Percentiles rank a stretch among this genome's conserved stretches.
Evolutionary conservation across 2,329 filamentous ascomycete species (phyloP).

Genomic region (Aureobasidium vineae): DNA sequence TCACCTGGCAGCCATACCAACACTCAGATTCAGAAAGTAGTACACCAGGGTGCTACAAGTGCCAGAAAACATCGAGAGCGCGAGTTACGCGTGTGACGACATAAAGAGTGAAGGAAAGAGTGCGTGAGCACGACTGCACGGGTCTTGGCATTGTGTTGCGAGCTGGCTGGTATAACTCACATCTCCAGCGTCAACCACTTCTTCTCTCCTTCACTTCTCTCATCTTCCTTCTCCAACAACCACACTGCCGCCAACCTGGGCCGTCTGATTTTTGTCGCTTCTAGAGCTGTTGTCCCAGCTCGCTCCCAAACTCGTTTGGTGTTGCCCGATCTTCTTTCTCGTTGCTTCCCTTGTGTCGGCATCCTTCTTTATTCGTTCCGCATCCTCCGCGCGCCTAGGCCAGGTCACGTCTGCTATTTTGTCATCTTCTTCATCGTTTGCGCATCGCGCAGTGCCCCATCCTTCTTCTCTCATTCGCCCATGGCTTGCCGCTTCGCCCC

Average conservation of each 20-base stretch:
- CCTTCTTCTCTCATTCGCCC: background rate
- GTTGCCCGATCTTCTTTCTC: constrained; percentile 13
- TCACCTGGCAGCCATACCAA: too few species aligned
- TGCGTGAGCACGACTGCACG: background rate
- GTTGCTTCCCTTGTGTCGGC: background rate
- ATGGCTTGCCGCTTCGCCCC: background rate
- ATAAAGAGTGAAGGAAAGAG: background rate
- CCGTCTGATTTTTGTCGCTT: constrained; percentile 14
- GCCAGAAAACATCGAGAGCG: background rate
- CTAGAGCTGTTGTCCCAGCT: constrained; percentile 19
- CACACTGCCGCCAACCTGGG: constrained; percentile 8
- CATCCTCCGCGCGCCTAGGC: background rate
- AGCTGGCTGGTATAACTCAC: background rate
- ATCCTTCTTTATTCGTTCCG: background rate
- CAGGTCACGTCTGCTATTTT: constrained; percentile 12
- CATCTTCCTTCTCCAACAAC: background rate
- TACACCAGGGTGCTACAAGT: background rate
- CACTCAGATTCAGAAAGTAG: too few species aligned
- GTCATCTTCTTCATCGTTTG: constrained; percentile 17
- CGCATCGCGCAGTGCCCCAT: background rate
- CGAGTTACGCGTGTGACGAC: background rate
- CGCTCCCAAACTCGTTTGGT: constrained; percentile 12
- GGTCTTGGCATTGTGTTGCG: background rate
- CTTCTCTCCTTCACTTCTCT: background rate
- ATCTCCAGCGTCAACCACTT: background rate